These are phyloP conservation scores for Stagonosporopsis vannaccii DNA, from an alignment of 2,329 filamentous ascomycete genomes.

Conservation along the genomic window DNA sequence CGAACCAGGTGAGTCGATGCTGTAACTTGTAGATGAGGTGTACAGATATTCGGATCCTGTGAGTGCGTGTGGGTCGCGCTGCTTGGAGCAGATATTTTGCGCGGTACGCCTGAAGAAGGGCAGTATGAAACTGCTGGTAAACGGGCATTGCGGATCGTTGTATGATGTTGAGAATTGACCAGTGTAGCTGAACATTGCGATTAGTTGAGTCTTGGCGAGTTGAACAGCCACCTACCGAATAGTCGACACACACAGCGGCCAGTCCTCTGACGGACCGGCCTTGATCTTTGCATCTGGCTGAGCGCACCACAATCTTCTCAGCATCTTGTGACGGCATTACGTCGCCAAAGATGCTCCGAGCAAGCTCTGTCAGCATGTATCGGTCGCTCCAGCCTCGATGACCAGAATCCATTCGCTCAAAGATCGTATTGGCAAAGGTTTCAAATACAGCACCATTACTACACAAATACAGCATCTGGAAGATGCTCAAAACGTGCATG, in stretches of 20 bases:
- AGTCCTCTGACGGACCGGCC: conserved; percentile 69
- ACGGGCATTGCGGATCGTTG: conserved; percentile 67
- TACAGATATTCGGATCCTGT: conserved; percentile 7
- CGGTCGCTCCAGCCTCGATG: conserved; percentile 76
- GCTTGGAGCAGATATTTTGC: conserved; percentile 72
- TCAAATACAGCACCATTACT: conserved; percentile 74
- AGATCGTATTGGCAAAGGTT: conserved; percentile 72
- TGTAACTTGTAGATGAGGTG: conserved; percentile 62
- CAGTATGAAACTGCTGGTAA: conserved; percentile 76
- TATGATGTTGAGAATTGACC: conserved; percentile 75
- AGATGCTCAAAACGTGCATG: conserved; percentile 66
- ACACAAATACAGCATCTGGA: conserved; percentile 79
- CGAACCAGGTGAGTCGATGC: conserved; percentile 78
- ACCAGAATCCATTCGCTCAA: conserved; percentile 73
- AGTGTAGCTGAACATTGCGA: conserved; percentile 51
- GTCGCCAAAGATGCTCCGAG: conserved; percentile 72
- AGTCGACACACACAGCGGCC: conserved; percentile 69
- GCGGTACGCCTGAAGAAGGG: conserved; percentile 79
- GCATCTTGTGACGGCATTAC: conserved; percentile 61
- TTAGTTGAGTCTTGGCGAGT: neutral
- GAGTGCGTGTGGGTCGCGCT: conserved; percentile 42
- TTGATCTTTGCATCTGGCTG: conserved; percentile 55
- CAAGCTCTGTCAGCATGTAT: conserved; percentile 79
- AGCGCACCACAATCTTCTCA: conserved; percentile 68
- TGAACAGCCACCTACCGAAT: conserved; percentile 64